These are phyloP conservation scores for Yueomyces sp. DNA, from an alignment of 1,139 yeast genomes.

Conservation along the genomic window DNA sequence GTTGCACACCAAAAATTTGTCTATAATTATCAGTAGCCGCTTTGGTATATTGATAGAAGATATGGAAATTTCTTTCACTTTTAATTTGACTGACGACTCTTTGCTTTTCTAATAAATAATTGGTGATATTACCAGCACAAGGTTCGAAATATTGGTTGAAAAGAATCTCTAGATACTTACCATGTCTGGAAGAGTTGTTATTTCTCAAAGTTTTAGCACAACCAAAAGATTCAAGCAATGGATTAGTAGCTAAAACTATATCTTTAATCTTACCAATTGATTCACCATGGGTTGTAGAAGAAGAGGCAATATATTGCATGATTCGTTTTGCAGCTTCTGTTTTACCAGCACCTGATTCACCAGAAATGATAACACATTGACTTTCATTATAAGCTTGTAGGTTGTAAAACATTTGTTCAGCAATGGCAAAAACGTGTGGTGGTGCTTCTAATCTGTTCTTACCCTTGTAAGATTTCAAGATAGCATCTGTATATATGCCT, in stretches of 20 bases:
- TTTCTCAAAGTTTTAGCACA: slow-evolving; percentile 96
- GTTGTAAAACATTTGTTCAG: slow-evolving; percentile 95
- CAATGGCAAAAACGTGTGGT: slow-evolving; percentile 95
- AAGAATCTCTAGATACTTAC: slow-evolving; percentile 85
- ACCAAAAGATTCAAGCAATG: slow-evolving; percentile 98
- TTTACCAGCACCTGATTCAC: slow-evolving; percentile 98
- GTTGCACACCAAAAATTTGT: slow-evolving; percentile 43
- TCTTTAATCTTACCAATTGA: slow-evolving; percentile 81
- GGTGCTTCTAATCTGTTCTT: slow-evolving; percentile 86
- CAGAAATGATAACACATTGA: slow-evolving; percentile 94
- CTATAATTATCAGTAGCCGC: slow-evolving; percentile 61
- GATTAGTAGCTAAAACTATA: slow-evolving; percentile 92
- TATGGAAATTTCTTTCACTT: slow-evolving; percentile 86
- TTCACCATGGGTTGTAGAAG: slow-evolving; percentile 24
- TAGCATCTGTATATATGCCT: slow-evolving; percentile 79
- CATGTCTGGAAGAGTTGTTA: slow-evolving; percentile 94
- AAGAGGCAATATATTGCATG: slow-evolving; percentile 95
- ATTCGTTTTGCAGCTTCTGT: slow-evolving; percentile 95
- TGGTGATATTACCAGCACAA: slow-evolving; percentile 88
- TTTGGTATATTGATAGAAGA: slow-evolving; percentile 78
- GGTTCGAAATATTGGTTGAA: slow-evolving; percentile 65
- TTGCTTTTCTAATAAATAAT: slow-evolving; percentile 85
- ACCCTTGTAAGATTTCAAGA: slow-evolving; percentile 78
- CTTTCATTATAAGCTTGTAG: slow-evolving; percentile 77
- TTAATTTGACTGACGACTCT: slow-evolving; percentile 88